Conservation (phyloP, 768 basidiomycete genomes). For the Phaeotremella skinneri region DNA sequence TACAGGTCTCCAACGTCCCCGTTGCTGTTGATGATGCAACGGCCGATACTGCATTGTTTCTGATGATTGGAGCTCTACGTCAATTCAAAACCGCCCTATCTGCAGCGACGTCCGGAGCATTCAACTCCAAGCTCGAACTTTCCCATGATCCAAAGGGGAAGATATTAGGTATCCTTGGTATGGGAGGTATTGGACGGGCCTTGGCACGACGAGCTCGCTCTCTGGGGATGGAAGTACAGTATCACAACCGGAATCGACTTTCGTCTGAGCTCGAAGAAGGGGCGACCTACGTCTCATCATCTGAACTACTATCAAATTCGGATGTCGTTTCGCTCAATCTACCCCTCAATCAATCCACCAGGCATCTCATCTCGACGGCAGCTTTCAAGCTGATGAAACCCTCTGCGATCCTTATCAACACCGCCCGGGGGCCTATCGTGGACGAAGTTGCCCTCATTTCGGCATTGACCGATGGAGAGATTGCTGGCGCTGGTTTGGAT, state of each 20-base stretch:
- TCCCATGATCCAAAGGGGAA: constrained; percentile 17
- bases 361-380: constrained; percentile 7
- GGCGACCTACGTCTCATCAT: not conserved
- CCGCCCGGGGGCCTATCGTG: constrained; percentile 84
- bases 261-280: constrained; percentile 5
- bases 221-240: constrained; percentile 13
- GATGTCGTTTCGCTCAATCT: constrained; percentile 13
- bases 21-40: constrained; percentile 87
- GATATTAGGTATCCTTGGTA: constrained; percentile 8
- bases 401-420: constrained; percentile 68
- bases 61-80: constrained; percentile 72
- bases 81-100: constrained; percentile 49
- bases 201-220: constrained; percentile 6
- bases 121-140: constrained; percentile 6
- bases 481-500: constrained; percentile 64
- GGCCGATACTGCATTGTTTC: constrained; percentile 67
- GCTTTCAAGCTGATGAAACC: constrained; percentile 56
- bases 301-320: constrained; percentile 1
- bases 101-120: constrained; percentile 3
- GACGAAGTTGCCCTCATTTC: constrained; percentile 83
- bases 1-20: constrained; percentile 75
- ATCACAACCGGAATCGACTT: constrained; percentile 14
- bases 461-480: constrained; percentile 72
- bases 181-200: constrained; percentile 12
- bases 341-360: constrained; percentile 7